phyloP scores from a whole-genome alignment of 148 eudicot genomes.

The Hydrangea macrophylla region DNA sequence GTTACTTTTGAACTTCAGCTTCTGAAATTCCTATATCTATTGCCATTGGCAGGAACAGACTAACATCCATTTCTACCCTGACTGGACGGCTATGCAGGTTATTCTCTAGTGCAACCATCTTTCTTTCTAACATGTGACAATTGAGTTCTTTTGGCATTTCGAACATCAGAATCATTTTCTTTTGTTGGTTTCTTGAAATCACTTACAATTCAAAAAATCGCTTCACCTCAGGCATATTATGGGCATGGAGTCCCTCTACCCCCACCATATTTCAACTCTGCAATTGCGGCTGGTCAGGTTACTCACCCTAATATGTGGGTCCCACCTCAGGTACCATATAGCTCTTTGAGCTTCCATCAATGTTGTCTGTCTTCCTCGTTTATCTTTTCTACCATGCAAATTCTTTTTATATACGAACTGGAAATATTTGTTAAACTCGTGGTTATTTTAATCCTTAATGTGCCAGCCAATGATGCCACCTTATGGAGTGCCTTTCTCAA shows the following conservation, averaged over 20 bases:
- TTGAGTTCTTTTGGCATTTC: neutral
- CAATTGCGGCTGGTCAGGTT: slow-evolving; percentile 39
- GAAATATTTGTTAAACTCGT: neutral
- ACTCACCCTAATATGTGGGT: slow-evolving; percentile 52
- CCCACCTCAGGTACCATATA: slow-evolving; percentile 38
- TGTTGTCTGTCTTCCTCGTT: neutral
- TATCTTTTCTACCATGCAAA: neutral
- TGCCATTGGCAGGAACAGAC: slow-evolving; percentile 42
- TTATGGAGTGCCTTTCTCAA: slow-evolving; percentile 57
- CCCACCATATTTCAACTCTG: slow-evolving; percentile 42
- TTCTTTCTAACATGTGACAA: neutral
- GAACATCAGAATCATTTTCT: neutral
- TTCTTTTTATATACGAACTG: slow-evolving; percentile 5
- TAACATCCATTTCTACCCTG: slow-evolving; percentile 46
- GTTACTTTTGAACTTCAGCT: neutral
- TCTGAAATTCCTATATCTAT: slow-evolving; percentile 5
- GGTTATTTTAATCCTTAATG: slow-evolving; percentile 11
- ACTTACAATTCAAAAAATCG: slow-evolving; percentile 4
- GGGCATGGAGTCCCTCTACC: slow-evolving; percentile 45
- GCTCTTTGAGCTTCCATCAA: neutral
- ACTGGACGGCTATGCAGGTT: slow-evolving; percentile 65
- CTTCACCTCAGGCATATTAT: slow-evolving; percentile 41
- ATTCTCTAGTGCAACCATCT: neutral
- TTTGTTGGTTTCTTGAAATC: neutral
- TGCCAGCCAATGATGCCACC: slow-evolving; percentile 48